These are phyloP conservation scores for Russula sp. DNA, from an alignment of 768 basidiomycete species.

Conservation along the genomic window DNA sequence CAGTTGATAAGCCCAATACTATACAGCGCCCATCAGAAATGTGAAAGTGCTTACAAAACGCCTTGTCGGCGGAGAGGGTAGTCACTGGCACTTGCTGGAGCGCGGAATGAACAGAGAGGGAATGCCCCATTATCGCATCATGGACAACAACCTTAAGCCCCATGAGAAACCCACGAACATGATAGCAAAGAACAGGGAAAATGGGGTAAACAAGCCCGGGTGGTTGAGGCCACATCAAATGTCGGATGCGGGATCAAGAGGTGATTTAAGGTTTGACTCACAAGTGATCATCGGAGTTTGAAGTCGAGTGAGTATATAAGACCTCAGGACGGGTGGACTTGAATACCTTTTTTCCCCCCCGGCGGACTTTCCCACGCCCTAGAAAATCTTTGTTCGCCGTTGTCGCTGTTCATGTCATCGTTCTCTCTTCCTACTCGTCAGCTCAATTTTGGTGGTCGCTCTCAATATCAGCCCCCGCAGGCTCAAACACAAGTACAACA, in stretches of 20 bases:
- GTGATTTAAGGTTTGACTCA: conserved; percentile 28
- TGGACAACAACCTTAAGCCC: neutral
- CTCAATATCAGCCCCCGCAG: conserved; percentile 42
- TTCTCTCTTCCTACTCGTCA: conserved; percentile 76
- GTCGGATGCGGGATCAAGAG: conserved; percentile 29
- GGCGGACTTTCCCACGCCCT: conserved; percentile 30
- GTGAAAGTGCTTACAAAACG: no score
- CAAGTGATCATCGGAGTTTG: conserved; percentile 24
- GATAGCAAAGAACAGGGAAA: neutral
- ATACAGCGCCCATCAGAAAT: neutral
- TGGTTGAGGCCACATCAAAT: conserved; percentile 12
- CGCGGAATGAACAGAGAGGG: neutral
- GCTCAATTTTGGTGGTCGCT: conserved; percentile 71
- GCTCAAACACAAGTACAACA: conserved; percentile 45
- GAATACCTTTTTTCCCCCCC: conserved; percentile 22
- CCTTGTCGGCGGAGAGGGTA: neutral
- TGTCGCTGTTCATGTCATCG: conserved; percentile 40
- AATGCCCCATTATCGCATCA: neutral
- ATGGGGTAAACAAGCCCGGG: neutral
- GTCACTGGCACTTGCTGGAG: no score
- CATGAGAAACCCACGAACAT: neutral
- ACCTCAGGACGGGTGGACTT: neutral
- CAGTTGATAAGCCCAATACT: neutral
- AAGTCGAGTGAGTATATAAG: conserved; percentile 28
- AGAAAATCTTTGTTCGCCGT: conserved; percentile 21